A percentile compares a stretch with the other conserved stretches of the same genome.
These are phyloP conservation scores for Piper betle DNA, from an alignment of 164 flowering plant genomes.

Conservation along the genomic window DNA sequence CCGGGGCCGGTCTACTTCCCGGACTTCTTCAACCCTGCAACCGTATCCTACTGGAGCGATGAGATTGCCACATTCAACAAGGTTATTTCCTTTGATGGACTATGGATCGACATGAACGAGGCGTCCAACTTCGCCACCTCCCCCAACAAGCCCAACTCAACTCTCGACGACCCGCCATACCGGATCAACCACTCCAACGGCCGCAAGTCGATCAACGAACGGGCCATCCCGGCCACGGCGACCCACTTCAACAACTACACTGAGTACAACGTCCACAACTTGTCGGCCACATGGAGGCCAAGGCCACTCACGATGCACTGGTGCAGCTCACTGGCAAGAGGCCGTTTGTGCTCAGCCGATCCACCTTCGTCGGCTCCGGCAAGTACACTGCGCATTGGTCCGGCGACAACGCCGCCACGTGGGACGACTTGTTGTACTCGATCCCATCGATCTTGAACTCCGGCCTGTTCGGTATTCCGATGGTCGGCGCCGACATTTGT, in stretches of 20 bases:
- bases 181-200: slow-evolving; percentile 40
- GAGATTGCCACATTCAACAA: slow-evolving; percentile 65
- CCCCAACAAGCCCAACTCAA: slow-evolving; percentile 25
- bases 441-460: slow-evolving; percentile 49
- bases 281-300: slow-evolving; percentile 44
- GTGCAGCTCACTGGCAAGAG: slow-evolving; percentile 30
- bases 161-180: slow-evolving; percentile 74
- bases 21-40: slow-evolving; percentile 75
- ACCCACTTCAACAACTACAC: slow-evolving; percentile 35
- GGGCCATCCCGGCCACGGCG: slow-evolving; percentile 45
- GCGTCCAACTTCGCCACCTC: slow-evolving; percentile 78
- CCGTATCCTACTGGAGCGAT: slow-evolving; percentile 74
- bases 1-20: slow-evolving; percentile 93
- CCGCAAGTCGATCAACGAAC: slow-evolving; percentile 27
- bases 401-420: slow-evolving; percentile 71
- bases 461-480: slow-evolving; percentile 69
- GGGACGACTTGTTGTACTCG: slow-evolving; percentile 61
- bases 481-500: slow-evolving; percentile 93
- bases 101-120: slow-evolving; percentile 95
- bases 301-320: slow-evolving; percentile 45
- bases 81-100: slow-evolving; percentile 89
- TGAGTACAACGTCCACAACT: slow-evolving; percentile 59
- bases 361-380: slow-evolving; percentile 74
- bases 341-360: slow-evolving; percentile 64
- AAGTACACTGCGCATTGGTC: slow-evolving; percentile 86